These are phyloP conservation scores for Nakataea oryzae DNA, from an alignment of 2,329 filamentous ascomycete species.

Conservation along the genomic window DNA sequence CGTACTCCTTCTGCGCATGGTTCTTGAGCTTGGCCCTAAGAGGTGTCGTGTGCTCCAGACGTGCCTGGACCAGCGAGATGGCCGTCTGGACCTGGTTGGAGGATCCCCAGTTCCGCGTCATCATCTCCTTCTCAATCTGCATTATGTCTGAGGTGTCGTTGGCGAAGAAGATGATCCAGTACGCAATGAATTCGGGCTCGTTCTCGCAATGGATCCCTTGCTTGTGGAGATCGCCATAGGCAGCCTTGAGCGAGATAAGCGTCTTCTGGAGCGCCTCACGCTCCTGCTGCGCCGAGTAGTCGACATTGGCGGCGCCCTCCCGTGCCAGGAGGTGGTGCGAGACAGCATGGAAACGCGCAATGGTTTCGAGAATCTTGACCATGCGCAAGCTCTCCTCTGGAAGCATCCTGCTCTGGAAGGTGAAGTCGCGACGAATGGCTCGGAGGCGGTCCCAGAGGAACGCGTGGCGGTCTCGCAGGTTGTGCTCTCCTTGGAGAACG, in stretches of 20 bases:
- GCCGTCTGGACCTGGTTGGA: constrained; percentile 52
- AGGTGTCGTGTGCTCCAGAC: constrained; percentile 20
- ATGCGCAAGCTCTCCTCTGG: constrained; percentile 45
- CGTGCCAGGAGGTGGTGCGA: constrained; percentile 53
- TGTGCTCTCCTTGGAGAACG: constrained; percentile 38
- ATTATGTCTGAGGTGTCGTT: constrained; percentile 30
- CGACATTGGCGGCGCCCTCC: constrained; percentile 42
- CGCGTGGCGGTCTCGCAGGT: constrained; percentile 35
- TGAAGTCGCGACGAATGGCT: constrained; percentile 58
- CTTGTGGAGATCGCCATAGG: constrained; percentile 55
- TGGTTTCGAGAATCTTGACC: constrained; percentile 55
- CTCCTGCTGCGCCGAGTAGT: constrained; percentile 58
- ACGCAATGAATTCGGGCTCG: constrained; percentile 56
- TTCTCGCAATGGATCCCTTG: constrained; percentile 48
- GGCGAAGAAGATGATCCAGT: constrained; percentile 53
- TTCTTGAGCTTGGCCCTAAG: neutral
- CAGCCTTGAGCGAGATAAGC: constrained; percentile 52
- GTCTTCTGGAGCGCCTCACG: constrained; percentile 57
- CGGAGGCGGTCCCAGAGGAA: constrained; percentile 61
- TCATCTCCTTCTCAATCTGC: constrained; percentile 3
- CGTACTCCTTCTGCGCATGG: neutral
- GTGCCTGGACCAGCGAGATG: constrained; percentile 46
- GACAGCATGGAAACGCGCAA: constrained; percentile 56
- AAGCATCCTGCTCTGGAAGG: constrained; percentile 52
- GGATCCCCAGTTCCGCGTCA: constrained; percentile 28